phyloP scores from a whole-genome alignment of 768 basidiomycete species.

The Lentinula aciculospora region DNA sequence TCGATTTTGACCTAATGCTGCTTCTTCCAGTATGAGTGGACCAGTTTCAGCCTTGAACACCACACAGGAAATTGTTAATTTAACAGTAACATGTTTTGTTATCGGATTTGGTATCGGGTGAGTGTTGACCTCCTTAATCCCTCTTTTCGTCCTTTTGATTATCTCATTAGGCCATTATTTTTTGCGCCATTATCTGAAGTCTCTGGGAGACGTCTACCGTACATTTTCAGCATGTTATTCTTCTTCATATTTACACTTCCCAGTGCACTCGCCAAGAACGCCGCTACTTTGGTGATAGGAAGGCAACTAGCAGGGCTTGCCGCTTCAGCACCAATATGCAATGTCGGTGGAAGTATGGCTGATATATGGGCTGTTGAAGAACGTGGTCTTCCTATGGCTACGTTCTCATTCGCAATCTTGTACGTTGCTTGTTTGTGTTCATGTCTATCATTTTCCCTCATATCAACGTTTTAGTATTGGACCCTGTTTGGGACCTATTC shows the following conservation, averaged over 20 bases:
- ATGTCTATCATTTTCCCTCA: background rate
- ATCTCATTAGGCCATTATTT: constrained; percentile 27
- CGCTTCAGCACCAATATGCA: constrained; percentile 38
- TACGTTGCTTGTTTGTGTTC: constrained; percentile 12
- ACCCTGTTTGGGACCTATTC: constrained; percentile 43
- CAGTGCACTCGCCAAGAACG: constrained; percentile 36
- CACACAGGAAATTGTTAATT: constrained; percentile 30
- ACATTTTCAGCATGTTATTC: constrained; percentile 31
- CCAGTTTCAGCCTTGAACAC: constrained; percentile 26
- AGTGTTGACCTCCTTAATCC: constrained; percentile 11
- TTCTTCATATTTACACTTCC: constrained; percentile 44
- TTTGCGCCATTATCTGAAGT: constrained; percentile 35
- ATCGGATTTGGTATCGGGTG: constrained; percentile 37
- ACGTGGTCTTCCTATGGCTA: constrained; percentile 41
- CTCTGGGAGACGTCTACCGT: constrained; percentile 30
- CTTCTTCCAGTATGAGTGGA: constrained; percentile 22
- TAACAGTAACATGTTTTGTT: constrained; percentile 38
- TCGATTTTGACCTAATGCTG: background rate
- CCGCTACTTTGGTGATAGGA: constrained; percentile 35
- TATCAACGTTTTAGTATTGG: constrained; percentile 25
- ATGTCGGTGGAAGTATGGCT: constrained; percentile 37
- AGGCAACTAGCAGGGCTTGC: constrained; percentile 40
- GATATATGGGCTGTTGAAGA: constrained; percentile 36
- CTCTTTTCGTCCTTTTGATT: constrained; percentile 10
- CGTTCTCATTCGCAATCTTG: constrained; percentile 45